Conservation (phyloP, 2,329 filamentous ascomycete genomes). For the Neofusicoccum cordaticola region DNA sequence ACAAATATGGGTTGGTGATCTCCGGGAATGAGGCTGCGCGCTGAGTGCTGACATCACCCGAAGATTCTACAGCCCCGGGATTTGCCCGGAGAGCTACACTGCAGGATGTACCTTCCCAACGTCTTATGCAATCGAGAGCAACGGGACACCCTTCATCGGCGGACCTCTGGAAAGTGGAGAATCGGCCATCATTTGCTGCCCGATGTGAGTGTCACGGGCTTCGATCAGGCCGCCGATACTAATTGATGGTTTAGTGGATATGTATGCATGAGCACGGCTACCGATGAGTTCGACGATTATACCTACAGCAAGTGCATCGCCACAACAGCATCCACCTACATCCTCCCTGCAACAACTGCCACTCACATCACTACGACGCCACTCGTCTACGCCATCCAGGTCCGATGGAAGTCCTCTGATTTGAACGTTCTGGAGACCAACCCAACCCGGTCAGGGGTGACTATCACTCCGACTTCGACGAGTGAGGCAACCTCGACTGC, state of each 20-base stretch:
- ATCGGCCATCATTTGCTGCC: background rate
- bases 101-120: background rate
- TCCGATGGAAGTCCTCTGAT: background rate
- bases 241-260: background rate
- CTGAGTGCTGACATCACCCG: background rate
- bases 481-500: background rate
- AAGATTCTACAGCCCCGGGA: slow-evolving; percentile 1
- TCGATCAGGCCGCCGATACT: background rate
- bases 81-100: slow-evolving; percentile 2
- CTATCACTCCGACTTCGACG: background rate
- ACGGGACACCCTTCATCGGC: background rate
- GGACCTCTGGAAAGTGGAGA: background rate
- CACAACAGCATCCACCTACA: background rate
- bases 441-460: background rate
- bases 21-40: background rate
- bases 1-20: background rate
- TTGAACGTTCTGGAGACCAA: background rate
- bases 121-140: background rate
- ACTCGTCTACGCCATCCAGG: slow-evolving; percentile 6
- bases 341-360: background rate
- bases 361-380: background rate
- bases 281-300: background rate
- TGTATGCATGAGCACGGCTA: background rate
- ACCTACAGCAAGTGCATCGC: background rate
- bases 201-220: background rate